phyloP scores from a whole-genome alignment of 768 basidiomycete species.

The Phlegmacium glaucopus region DNA sequence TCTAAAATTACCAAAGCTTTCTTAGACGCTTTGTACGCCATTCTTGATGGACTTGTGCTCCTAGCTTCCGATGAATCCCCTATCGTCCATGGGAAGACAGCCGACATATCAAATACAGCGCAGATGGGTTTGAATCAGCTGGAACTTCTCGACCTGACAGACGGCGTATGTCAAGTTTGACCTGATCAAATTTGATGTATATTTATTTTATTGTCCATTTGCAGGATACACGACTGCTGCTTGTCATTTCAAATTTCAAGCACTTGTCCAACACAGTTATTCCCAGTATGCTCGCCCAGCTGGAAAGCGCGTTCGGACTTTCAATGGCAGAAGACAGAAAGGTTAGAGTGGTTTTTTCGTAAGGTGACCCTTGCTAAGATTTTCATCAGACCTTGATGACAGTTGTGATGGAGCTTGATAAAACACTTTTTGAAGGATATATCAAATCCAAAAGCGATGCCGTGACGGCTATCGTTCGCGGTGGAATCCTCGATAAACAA shows the following conservation, averaged over 20 bases:
- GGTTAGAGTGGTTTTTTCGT: slow-evolving; percentile 33
- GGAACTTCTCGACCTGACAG: slow-evolving; percentile 56
- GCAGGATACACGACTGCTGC: slow-evolving; percentile 79
- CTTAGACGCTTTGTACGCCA: slow-evolving; percentile 78
- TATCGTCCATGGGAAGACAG: slow-evolving; percentile 36
- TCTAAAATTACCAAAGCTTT: slow-evolving; percentile 81
- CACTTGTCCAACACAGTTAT: slow-evolving; percentile 67
- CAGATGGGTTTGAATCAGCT: slow-evolving; percentile 43
- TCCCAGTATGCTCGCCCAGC: slow-evolving; percentile 73
- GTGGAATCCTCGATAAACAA: slow-evolving; percentile 72
- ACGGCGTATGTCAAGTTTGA: slow-evolving; percentile 45
- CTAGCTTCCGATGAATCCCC: slow-evolving; percentile 73
- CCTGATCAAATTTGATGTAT: neutral
- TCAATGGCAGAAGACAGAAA: slow-evolving; percentile 70
- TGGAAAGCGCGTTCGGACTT: slow-evolving; percentile 71
- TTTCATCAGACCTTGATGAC: slow-evolving; percentile 60
- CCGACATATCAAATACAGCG: slow-evolving; percentile 24
- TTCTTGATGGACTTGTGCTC: slow-evolving; percentile 82
- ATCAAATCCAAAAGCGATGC: slow-evolving; percentile 75
- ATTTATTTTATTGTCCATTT: slow-evolving; percentile 1
- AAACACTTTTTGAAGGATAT: slow-evolving; percentile 85
- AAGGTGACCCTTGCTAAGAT: slow-evolving; percentile 1
- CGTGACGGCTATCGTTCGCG: slow-evolving; percentile 63
- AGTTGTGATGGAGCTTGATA: slow-evolving; percentile 81
- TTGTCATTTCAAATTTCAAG: slow-evolving; percentile 87